phyloP scores from a whole-genome alignment of 2,329 filamentous ascomycete species.

The Bipolaris gigantea region DNA sequence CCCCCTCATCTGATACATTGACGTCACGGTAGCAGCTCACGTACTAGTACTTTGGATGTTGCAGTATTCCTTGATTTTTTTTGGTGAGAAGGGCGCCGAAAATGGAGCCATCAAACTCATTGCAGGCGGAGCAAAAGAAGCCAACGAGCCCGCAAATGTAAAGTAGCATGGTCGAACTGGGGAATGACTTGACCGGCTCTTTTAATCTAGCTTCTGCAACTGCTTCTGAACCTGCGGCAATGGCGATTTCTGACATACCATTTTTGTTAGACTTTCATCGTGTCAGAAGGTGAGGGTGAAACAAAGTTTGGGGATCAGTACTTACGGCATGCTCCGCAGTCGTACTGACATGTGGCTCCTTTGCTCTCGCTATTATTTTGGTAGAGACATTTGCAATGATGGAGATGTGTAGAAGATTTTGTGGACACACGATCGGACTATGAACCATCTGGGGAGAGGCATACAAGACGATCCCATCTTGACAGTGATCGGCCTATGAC shows the following conservation, averaged over 20 bases:
- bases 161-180: slow-evolving; percentile 23
- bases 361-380: slow-evolving; percentile 20
- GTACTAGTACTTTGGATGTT: slow-evolving; percentile 46
- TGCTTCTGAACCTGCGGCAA: slow-evolving; percentile 57
- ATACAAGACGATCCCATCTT: neutral
- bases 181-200: slow-evolving; percentile 49
- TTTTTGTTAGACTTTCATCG: slow-evolving; percentile 14
- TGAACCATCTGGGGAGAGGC: slow-evolving; percentile 14
- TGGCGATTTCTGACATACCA: slow-evolving; percentile 45
- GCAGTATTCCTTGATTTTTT: slow-evolving; percentile 48
- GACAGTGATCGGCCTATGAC: slow-evolving; percentile 8
- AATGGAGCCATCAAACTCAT: slow-evolving; percentile 62
- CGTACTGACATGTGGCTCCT: slow-evolving; percentile 15
- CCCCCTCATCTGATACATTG: slow-evolving; percentile 55
- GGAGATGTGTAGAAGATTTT: slow-evolving; percentile 12
- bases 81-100: slow-evolving; percentile 56
- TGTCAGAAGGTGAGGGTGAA: neutral
- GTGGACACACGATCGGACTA: slow-evolving; percentile 14
- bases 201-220: slow-evolving; percentile 59
- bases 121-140: slow-evolving; percentile 56
- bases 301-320: neutral
- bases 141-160: slow-evolving; percentile 32
- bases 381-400: slow-evolving; percentile 10
- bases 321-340: slow-evolving; percentile 23
- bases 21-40: slow-evolving; percentile 50